These are phyloP conservation scores for Acaromyces ingoldii DNA, from an alignment of 1,284 basidiomycete genomes.

Conservation along the genomic window DNA sequence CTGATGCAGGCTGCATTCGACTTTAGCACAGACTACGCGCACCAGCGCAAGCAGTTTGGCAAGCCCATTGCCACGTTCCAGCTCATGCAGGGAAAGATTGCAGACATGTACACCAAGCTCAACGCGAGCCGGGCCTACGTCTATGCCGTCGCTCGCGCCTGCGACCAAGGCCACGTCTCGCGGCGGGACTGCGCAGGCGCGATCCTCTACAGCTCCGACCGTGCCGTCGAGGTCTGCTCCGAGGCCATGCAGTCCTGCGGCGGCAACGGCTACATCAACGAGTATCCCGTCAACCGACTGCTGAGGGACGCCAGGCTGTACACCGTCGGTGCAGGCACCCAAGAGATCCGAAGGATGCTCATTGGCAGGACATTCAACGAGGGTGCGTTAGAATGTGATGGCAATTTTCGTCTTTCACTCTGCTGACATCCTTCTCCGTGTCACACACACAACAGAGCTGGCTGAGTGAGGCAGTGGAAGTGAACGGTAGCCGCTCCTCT, in stretches of 20 bases:
- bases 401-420: too few species aligned
- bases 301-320: conserved; percentile 39
- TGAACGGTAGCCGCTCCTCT: too few species aligned
- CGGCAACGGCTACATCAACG: conserved; percentile 36
- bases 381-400: too few species aligned
- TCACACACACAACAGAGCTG: too few species aligned
- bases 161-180: conserved; percentile 26
- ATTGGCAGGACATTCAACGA: conserved; percentile 37
- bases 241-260: conserved; percentile 41
- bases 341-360: conserved; percentile 42
- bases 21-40: conserved; percentile 78
- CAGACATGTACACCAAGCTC: conserved; percentile 92
- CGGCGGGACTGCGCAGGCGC: conserved; percentile 56
- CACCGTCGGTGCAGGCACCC: conserved; percentile 41
- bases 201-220: conserved; percentile 34
- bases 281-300: conserved; percentile 30
- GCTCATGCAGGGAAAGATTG: conserved; percentile 78
- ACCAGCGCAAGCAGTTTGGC: conserved; percentile 85
- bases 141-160: conserved; percentile 65
- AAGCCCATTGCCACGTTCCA: conserved; percentile 85
- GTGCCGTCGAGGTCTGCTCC: conserved; percentile 30
- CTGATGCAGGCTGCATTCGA: conserved; percentile 93
- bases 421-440: too few species aligned
- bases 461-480: too few species aligned
- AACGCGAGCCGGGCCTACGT: conserved; percentile 84